Base-by-base conservation (phyloP, 345 rosid species). In the Aquilaria yunnanensis region DNA sequence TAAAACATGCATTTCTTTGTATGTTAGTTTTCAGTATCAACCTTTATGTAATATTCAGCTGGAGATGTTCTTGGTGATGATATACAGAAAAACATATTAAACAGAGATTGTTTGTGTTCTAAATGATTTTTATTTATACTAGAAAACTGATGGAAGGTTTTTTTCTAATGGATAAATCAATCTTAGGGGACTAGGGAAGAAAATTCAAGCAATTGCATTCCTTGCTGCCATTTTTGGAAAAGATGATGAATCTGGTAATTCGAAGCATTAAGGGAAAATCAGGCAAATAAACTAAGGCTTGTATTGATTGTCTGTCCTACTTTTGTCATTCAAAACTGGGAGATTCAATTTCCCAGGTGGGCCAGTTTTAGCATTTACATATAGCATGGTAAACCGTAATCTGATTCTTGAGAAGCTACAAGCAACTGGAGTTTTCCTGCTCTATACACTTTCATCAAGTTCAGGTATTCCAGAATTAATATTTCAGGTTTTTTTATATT, bases 271-370 rank as follows among this genome's bases (percentile, higher is more conserved):
- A 67, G 70, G 37, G 86, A 62, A 58, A 70, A 37, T 47, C 76
- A 66, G 59, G 61, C 43, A 2, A 62, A 61, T 16, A 74, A 56
- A 65, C 80, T 69, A 68, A 88, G 90, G 37, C 80, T 81, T 32
- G 90, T 83, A 7, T 76, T 94, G 10, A 83, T 94, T 51, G 75
- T 90, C 70, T 90, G 96, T 70, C 99, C 97, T 30, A 76, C 89
- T 70, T 94, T 97, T 56, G 86, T 94, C 9, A 86, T 88, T 67
- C 86, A 85, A 57, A 94, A 94, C 77, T 90, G 99, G 99, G 95
- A 90, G 78, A 77, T 55, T 52, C 95, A 93, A 76, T 93, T 90
- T 72, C 86, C 92, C 46, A 85, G 78, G 57, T 90, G 97, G 99
- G 84, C 97, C 4, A 74, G 69, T 64, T 89, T 93, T 70, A 80